Evolutionary conservation across 2,329 filamentous ascomycete genomes (phyloP).

Genomic region (Aspergillus jensenii): DNA sequence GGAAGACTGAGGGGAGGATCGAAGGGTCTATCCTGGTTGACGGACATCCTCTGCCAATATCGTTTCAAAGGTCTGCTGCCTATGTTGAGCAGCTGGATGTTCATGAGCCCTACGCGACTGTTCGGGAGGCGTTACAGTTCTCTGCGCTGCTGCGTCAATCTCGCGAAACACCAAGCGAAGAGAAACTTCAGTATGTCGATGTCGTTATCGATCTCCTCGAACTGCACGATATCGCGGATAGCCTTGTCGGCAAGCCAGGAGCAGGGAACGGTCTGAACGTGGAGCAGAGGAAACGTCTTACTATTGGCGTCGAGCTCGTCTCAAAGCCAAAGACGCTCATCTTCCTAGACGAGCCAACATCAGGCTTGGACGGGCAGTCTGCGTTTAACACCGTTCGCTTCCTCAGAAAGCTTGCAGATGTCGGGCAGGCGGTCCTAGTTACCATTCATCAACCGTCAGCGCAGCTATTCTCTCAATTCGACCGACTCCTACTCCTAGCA

Average conservation of each 20-base stretch:
- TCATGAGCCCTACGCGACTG: slow-evolving; percentile 63
- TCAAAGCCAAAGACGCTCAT: slow-evolving; percentile 64
- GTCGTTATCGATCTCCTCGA: slow-evolving; percentile 63
- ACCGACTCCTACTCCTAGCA: slow-evolving; percentile 65
- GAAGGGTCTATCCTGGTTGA: slow-evolving; percentile 65
- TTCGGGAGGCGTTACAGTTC: slow-evolving; percentile 65
- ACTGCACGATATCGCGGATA: slow-evolving; percentile 61
- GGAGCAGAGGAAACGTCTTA: slow-evolving; percentile 66
- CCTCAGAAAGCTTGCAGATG: slow-evolving; percentile 60
- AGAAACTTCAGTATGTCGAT: slow-evolving; percentile 64
- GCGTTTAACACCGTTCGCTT: slow-evolving; percentile 65
- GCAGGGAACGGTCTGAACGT: slow-evolving; percentile 50
- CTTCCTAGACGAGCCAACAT: slow-evolving; percentile 69
- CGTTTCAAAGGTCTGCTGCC: slow-evolving; percentile 65
- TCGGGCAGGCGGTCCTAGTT: slow-evolving; percentile 66
- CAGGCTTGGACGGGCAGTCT: slow-evolving; percentile 64
- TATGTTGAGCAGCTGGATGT: slow-evolving; percentile 69
- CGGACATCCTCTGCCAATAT: slow-evolving; percentile 55
- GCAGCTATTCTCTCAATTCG: slow-evolving; percentile 65
- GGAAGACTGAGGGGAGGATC: slow-evolving; percentile 62
- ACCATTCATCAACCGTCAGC: slow-evolving; percentile 69
- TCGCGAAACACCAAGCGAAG: slow-evolving; percentile 47
- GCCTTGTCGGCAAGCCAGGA: slow-evolving; percentile 48
- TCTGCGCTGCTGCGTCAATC: slow-evolving; percentile 62
- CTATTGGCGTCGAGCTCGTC: slow-evolving; percentile 68